Evolutionary conservation across 2,329 filamentous ascomycete genomes (phyloP).

Genomic region (Pseudonectria foliicola): DNA sequence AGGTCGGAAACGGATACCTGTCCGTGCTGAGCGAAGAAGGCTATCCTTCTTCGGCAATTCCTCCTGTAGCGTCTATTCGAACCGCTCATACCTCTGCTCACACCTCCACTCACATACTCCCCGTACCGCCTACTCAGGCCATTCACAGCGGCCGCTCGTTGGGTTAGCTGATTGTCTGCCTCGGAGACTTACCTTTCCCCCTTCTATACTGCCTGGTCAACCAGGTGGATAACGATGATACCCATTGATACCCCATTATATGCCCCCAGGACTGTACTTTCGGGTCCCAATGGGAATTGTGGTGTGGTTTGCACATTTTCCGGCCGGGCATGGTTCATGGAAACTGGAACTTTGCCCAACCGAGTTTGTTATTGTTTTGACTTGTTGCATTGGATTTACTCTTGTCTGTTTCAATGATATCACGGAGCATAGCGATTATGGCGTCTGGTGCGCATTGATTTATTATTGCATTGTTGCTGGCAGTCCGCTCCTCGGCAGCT

Average conservation of each 20-base stretch:
- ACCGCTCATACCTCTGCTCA: constrained; percentile 12
- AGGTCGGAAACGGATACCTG: constrained; percentile 82
- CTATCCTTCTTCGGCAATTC: constrained; percentile 32
- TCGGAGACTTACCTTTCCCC: too few relatives aligned
- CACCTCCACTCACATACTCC: constrained; percentile 22
- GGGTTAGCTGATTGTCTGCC: constrained; percentile 27
- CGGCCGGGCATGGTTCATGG: constrained; percentile 11
- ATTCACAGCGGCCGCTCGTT: constrained; percentile 48
- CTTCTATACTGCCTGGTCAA: too few relatives aligned
- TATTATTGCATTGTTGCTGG: constrained; percentile 17
- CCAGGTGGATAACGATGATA: constrained; percentile 15
- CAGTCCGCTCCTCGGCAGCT: constrained; percentile 10
- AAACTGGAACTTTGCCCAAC: constrained; percentile 6
- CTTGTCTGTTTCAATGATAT: constrained; percentile 20
- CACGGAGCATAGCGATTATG: constrained; percentile 34
- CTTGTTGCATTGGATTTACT: constrained; percentile 4
- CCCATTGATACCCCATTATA: constrained; percentile 23
- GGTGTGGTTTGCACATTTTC: constrained; percentile 16
- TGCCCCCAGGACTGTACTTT: constrained; percentile 14
- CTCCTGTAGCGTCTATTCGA: too few relatives aligned
- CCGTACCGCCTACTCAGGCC: constrained; percentile 33
- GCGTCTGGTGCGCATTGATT: constrained; percentile 26
- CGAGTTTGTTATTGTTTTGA: constrained; percentile 5
- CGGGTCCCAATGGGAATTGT: constrained; percentile 7
- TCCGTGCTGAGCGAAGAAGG: constrained; percentile 76